phyloP scores from a whole-genome alignment of 2,329 filamentous ascomycete species.

The Colletotrichum cuscutae region DNA sequence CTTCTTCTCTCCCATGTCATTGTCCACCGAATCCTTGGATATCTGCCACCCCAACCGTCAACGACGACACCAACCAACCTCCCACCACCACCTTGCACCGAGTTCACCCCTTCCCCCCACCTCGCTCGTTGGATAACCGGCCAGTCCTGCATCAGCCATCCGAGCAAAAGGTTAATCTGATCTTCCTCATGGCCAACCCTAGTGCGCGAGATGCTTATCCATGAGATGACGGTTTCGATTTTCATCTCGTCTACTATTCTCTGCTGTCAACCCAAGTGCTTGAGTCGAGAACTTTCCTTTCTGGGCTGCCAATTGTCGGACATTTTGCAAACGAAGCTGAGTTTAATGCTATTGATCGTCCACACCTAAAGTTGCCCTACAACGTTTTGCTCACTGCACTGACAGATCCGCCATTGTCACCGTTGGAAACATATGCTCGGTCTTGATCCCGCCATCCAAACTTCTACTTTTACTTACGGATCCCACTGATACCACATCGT shows the following conservation, averaged over 20 bases:
- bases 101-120: too few species aligned
- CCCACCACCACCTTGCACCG: neutral
- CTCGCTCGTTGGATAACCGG: neutral
- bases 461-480: too few species aligned
- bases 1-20: neutral
- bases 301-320: neutral
- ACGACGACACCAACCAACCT: neutral
- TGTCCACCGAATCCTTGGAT: neutral
- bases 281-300: conserved; percentile 5
- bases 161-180: conserved; percentile 27
- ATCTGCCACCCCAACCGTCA: neutral
- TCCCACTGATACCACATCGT: neutral
- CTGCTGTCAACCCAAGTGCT: neutral
- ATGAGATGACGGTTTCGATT: conserved; percentile 28
- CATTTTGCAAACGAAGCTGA: neutral
- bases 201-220: conserved; percentile 5
- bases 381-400: neutral
- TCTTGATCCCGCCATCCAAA: neutral
- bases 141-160: conserved; percentile 9
- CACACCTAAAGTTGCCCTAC: neutral
- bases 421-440: neutral
- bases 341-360: conserved; percentile 21
- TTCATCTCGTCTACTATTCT: conserved; percentile 2
- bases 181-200: conserved; percentile 23
- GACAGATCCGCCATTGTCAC: neutral